phyloP scores from a whole-genome alignment of 306 rosid species.

The Rosa rugosa region DNA sequence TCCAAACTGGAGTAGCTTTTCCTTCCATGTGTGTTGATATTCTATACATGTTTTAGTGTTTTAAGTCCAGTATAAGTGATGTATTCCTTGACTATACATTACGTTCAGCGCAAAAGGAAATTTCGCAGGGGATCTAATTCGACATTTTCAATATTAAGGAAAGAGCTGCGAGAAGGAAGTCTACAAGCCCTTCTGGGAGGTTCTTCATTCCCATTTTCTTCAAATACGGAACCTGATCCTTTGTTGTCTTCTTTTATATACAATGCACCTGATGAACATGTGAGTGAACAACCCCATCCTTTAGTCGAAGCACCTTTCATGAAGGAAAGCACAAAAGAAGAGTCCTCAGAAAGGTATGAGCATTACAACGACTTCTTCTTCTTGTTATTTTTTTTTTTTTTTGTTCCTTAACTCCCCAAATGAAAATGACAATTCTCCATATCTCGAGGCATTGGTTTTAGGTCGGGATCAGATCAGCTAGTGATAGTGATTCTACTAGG shows the following conservation, averaged over 20 bases:
- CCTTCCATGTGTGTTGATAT: neutral
- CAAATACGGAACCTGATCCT: constrained; percentile 76
- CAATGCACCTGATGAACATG: constrained; percentile 54
- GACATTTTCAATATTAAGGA: constrained; percentile 66
- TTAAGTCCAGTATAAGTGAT: neutral
- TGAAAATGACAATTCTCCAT: neutral
- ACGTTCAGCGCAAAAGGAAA: constrained; percentile 91
- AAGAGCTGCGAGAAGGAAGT: constrained; percentile 79
- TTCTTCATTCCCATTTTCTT: constrained; percentile 50
- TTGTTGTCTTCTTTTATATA: constrained; percentile 77
- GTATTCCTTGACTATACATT: constrained; percentile 55
- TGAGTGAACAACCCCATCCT: constrained; percentile 35
- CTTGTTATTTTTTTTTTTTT: neutral
- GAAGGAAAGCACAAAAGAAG: constrained; percentile 49
- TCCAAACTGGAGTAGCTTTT: neutral
- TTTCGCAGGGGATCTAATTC: constrained; percentile 58
- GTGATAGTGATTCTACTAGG: neutral
- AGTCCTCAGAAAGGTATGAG: constrained; percentile 47
- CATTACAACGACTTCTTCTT: neutral
- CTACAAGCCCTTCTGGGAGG: constrained; percentile 78
- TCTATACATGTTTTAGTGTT: neutral
- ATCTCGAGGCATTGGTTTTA: neutral
- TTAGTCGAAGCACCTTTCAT: constrained; percentile 38
- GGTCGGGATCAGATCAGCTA: constrained; percentile 1
- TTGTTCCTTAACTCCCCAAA: neutral